Evolutionary conservation across 306 rosid genomes (phyloP).

Genomic region (Prunus mongolica): DNA sequence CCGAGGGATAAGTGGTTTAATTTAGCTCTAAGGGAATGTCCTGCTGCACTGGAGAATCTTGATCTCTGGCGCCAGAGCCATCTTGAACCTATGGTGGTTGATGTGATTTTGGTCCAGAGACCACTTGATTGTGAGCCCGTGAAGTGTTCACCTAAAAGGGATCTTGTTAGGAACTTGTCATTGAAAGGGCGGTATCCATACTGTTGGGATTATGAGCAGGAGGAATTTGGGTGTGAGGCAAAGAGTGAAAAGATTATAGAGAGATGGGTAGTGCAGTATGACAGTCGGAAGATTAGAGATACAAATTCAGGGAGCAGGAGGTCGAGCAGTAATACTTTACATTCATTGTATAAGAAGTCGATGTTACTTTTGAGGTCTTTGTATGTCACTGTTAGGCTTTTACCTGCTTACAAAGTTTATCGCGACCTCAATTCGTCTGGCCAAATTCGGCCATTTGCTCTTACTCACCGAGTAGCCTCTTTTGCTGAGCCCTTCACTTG

Average conservation of each 20-base stretch:
- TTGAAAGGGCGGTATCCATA: conserved; percentile 39
- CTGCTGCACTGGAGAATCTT: conserved; percentile 55
- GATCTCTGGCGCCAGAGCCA: conserved; percentile 70
- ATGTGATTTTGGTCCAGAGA: conserved; percentile 71
- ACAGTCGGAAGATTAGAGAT: conserved; percentile 51
- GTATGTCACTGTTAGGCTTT: conserved; percentile 69
- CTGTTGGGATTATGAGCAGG: conserved; percentile 47
- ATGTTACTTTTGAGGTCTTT: conserved; percentile 74
- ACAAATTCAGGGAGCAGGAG: conserved; percentile 49
- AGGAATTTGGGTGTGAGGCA: conserved; percentile 39
- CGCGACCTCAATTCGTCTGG: conserved; percentile 63
- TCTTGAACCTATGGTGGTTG: conserved; percentile 62
- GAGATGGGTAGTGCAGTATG: conserved; percentile 81
- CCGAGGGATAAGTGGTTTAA: conserved; percentile 91
- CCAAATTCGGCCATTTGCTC: conserved; percentile 51
- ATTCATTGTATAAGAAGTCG: conserved; percentile 57
- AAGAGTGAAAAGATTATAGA: conserved; percentile 71
- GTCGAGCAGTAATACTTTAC: conserved; percentile 46
- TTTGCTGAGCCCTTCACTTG: conserved; percentile 63
- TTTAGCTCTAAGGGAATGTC: conserved; percentile 69
- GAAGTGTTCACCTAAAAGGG: conserved; percentile 46
- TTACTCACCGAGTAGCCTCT: conserved; percentile 68
- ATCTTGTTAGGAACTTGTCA: conserved; percentile 34
- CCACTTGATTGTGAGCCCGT: conserved; percentile 37
- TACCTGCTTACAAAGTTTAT: conserved; percentile 66